phyloP scores from a whole-genome alignment of 805 yeast genomes.

The Hanseniaspora valbyensis region DNA sequence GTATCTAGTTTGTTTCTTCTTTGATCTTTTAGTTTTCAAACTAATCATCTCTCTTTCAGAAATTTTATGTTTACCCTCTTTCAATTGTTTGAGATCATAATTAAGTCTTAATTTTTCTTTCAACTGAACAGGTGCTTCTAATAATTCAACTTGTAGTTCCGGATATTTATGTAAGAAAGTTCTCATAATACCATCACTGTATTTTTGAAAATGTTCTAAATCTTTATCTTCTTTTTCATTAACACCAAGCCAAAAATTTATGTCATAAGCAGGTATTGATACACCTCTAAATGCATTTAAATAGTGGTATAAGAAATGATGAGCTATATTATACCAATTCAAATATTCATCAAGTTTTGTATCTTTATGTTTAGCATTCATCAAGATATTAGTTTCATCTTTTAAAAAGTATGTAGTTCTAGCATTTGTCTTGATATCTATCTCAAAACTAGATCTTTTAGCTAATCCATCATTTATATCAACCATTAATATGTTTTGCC shows the following conservation, averaged over 20 bases:
- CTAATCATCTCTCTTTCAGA: background rate
- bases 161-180: background rate
- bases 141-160: slow-evolving; percentile 7
- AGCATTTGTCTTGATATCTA: background rate
- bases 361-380: background rate
- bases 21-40: background rate
- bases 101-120: slow-evolving; percentile 8
- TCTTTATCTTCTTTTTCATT: slow-evolving; percentile 1
- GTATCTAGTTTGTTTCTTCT: background rate
- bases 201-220: background rate
- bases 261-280: slow-evolving; percentile 6
- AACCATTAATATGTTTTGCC: slow-evolving; percentile 1
- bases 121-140: slow-evolving; percentile 8
- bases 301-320: slow-evolving; percentile 8
- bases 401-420: background rate
- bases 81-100: background rate
- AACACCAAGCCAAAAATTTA: slow-evolving; percentile 12
- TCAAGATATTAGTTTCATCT: background rate
- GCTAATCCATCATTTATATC: background rate
- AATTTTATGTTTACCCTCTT: background rate
- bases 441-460: slow-evolving; percentile 3
- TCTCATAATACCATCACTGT: background rate
- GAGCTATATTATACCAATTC: slow-evolving; percentile 13
- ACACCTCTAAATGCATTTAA: background rate
- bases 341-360: slow-evolving; percentile 9